phyloP scores from a whole-genome alignment of 225 moss, liverwort and hornwort species.

The Neckera pumila region DNA sequence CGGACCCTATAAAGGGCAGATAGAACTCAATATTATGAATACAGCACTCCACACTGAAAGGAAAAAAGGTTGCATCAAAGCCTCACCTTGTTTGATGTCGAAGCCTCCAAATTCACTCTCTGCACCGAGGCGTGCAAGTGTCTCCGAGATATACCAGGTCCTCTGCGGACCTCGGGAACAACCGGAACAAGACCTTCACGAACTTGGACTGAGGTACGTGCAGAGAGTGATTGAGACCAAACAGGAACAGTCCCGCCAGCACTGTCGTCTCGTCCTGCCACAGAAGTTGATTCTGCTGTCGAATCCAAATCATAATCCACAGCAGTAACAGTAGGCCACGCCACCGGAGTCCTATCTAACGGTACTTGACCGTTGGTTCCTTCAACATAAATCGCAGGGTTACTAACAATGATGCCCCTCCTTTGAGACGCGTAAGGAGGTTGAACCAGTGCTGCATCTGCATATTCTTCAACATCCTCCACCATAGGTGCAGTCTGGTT shows the following conservation, averaged over 20 bases:
- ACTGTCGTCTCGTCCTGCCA: conserved; percentile 43
- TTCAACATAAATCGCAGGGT: neutral
- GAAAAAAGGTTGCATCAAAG: neutral
- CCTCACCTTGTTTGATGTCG: conserved; percentile 59
- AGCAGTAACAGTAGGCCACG: conserved; percentile 33
- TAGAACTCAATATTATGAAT: neutral
- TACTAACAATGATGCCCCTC: neutral
- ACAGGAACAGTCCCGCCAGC: conserved; percentile 71
- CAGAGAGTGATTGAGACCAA: conserved; percentile 62
- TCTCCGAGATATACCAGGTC: conserved; percentile 48
- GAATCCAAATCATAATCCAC: conserved; percentile 85
- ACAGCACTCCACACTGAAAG: neutral
- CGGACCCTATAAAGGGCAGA: neutral
- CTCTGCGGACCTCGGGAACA: conserved; percentile 58
- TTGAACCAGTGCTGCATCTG: neutral
- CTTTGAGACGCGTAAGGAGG: conserved; percentile 1
- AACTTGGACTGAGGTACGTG: conserved; percentile 23
- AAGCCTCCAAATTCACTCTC: conserved; percentile 74
- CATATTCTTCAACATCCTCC: conserved; percentile 45
- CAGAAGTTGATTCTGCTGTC: conserved; percentile 77
- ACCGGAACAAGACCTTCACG: conserved; percentile 59
- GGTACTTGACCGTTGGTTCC: conserved; percentile 4
- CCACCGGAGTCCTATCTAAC: conserved; percentile 19
- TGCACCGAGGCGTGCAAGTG: conserved; percentile 55
- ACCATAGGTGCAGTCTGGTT: conserved; percentile 29